Conservation (phyloP, 345 rosid species). For the Erodium maritimum region DNA sequence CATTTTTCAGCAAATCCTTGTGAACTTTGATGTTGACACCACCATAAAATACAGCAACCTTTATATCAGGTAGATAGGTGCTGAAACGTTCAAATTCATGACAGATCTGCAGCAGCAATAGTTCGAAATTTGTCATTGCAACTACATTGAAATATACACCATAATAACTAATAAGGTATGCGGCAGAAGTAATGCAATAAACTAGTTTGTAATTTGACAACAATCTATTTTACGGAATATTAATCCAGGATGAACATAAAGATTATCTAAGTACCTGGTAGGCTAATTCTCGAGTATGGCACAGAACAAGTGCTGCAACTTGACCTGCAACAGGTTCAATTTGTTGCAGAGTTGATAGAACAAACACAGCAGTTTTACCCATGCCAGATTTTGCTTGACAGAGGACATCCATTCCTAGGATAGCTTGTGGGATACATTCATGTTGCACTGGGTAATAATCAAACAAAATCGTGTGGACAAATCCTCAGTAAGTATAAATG, state of each 20-base stretch:
- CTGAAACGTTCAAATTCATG: conserved; percentile 97
- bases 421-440: conserved; percentile 98
- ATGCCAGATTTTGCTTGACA: conserved; percentile 99
- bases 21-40: conserved; percentile 89
- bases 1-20: conserved; percentile 87
- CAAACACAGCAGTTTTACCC: conserved; percentile 99
- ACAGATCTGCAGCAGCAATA: conserved; percentile 49
- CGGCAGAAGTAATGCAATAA: neutral
- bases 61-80: conserved; percentile 75
- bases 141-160: neutral
- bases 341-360: conserved; percentile 79
- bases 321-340: conserved; percentile 87
- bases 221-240: neutral
- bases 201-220: neutral
- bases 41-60: conserved; percentile 92
- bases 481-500: conserved; percentile 67
- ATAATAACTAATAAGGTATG: neutral
- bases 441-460: conserved; percentile 92
- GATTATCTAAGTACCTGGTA: conserved; percentile 53
- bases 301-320: conserved; percentile 83
- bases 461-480: conserved; percentile 71
- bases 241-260: neutral
- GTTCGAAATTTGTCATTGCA: neutral
- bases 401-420: conserved; percentile 93
- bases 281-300: conserved; percentile 95